These are phyloP conservation scores for Aspergillus pseudoviridinutans DNA, from an alignment of 2,329 filamentous ascomycete species.

Conservation along the genomic window DNA sequence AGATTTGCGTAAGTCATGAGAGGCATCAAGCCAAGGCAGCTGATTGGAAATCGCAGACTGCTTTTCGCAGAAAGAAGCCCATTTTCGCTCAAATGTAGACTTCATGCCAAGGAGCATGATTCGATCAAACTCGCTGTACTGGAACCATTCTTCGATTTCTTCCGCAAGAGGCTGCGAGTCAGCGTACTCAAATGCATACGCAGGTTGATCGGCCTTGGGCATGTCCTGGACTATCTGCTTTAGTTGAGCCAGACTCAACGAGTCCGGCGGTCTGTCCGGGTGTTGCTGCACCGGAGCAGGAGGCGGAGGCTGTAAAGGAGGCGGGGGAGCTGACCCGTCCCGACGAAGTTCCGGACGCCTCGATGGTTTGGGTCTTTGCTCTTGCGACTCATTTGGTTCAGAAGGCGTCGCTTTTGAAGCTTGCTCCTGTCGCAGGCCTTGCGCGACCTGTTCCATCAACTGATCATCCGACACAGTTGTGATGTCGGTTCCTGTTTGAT, in stretches of 20 bases:
- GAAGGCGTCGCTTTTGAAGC: constrained; percentile 15
- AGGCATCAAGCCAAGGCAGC: constrained; percentile 63
- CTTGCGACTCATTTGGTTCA: constrained; percentile 6
- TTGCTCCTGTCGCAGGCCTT: constrained; percentile 35
- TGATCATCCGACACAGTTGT: constrained; percentile 42
- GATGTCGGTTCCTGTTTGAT: constrained; percentile 46
- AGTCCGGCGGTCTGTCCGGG: constrained; percentile 53
- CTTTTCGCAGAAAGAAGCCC: constrained; percentile 53
- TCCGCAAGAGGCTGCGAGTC: constrained; percentile 72
- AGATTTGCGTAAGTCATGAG: constrained; percentile 46
- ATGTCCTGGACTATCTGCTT: constrained; percentile 70
- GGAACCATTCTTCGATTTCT: constrained; percentile 97
- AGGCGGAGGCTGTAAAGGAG: constrained; percentile 44
- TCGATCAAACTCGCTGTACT: constrained; percentile 83
- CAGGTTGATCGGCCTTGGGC: constrained; percentile 62
- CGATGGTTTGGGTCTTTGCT: constrained; percentile 15
- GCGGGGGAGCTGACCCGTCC: constrained; percentile 38
- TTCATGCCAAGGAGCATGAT: constrained; percentile 72
- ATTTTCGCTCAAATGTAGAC: constrained; percentile 71
- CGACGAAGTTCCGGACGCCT: constrained; percentile 36
- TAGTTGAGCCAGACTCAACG: constrained; percentile 70
- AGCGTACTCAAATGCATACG: constrained; percentile 81
- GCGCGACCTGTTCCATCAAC: constrained; percentile 39
- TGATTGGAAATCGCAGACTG: constrained; percentile 34
- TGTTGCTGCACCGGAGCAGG: constrained; percentile 42